These are phyloP conservation scores for Blastocystis sp. DNA, from an alignment of 352 stramenopile species.

Conservation along the genomic window DNA sequence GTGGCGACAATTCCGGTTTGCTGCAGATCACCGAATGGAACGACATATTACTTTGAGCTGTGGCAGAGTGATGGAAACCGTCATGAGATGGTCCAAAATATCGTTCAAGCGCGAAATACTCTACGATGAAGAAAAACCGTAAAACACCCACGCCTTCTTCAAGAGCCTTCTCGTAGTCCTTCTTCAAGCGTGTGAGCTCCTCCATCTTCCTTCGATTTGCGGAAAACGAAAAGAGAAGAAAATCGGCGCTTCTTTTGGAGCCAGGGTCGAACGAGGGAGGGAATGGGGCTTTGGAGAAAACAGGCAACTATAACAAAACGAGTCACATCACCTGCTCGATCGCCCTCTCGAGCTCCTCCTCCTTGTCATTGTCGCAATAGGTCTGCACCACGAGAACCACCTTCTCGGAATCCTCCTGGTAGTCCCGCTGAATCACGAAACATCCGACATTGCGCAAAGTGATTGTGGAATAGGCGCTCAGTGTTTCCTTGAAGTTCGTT, in stretches of 20 bases:
- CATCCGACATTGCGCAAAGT: conserved; percentile 61
- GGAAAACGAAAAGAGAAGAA: background rate
- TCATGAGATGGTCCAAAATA: conserved; percentile 53
- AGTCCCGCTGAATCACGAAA: conserved; percentile 14
- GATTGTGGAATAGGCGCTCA: conserved; percentile 5
- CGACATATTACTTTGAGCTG: conserved; percentile 2
- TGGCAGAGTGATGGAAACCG: background rate
- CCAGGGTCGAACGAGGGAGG: background rate
- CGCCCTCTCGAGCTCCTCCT: conserved; percentile 45
- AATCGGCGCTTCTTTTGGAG: background rate
- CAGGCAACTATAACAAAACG: background rate
- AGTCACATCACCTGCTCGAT: conserved; percentile 47
- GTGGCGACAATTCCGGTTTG: conserved; percentile 41
- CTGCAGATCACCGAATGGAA: background rate
- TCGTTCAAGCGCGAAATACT: conserved; percentile 25
- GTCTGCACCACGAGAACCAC: conserved; percentile 63
- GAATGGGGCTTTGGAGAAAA: background rate
- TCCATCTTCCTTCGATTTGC: conserved; percentile 13
- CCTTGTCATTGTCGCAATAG: conserved; percentile 55
- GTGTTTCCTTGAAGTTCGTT: background rate
- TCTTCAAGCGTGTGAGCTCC: conserved; percentile 29
- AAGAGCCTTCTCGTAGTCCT: conserved; percentile 69
- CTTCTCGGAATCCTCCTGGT: conserved; percentile 14
- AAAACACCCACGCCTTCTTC: conserved; percentile 34
- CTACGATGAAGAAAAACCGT: background rate